phyloP scores from a whole-genome alignment of 108 stramenopile genomes.

The Cyclotella baltica region DNA sequence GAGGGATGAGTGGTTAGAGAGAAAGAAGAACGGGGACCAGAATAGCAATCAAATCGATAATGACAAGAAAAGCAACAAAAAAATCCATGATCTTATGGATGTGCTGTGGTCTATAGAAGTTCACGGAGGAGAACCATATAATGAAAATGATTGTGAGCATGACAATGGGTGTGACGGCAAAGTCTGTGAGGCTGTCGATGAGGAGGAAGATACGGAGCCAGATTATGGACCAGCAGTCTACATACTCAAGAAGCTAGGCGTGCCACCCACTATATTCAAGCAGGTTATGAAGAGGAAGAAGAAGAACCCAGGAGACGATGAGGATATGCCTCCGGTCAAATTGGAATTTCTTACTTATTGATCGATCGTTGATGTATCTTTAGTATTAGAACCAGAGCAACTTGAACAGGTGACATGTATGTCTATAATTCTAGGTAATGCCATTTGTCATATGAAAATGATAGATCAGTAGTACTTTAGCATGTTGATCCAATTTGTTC shows the following conservation, averaged over 20 bases:
- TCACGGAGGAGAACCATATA: conserved; percentile 70
- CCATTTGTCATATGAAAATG: no score
- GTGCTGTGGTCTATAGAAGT: conserved; percentile 75
- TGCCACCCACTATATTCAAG: conserved; percentile 10
- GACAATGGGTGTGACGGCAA: no score
- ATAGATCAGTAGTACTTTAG: no score
- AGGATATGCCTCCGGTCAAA: conserved; percentile 37
- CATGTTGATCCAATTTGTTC: no score
- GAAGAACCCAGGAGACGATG: conserved; percentile 8
- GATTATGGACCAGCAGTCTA: conserved; percentile 40
- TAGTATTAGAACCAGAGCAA: no score
- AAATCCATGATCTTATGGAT: conserved; percentile 10
- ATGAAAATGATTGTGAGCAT: conserved; percentile 43
- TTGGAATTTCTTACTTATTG: conserved; percentile 27
- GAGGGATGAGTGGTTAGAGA: conserved; percentile 34
- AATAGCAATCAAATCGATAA: background rate
- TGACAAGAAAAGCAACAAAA: background rate
- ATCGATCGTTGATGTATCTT: background rate
- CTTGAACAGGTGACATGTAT: no score
- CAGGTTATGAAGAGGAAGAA: conserved; percentile 18
- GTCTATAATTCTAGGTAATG: no score
- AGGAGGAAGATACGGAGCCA: conserved; percentile 22
- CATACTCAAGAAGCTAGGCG: conserved; percentile 22
- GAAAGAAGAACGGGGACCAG: background rate
- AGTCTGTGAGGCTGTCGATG: conserved; percentile 41